A percentile compares a stretch with the other conserved stretches of the same genome.
Conservation (phyloP, 2,329 filamentous ascomycete species). For the Botrytis galanthina region DNA sequence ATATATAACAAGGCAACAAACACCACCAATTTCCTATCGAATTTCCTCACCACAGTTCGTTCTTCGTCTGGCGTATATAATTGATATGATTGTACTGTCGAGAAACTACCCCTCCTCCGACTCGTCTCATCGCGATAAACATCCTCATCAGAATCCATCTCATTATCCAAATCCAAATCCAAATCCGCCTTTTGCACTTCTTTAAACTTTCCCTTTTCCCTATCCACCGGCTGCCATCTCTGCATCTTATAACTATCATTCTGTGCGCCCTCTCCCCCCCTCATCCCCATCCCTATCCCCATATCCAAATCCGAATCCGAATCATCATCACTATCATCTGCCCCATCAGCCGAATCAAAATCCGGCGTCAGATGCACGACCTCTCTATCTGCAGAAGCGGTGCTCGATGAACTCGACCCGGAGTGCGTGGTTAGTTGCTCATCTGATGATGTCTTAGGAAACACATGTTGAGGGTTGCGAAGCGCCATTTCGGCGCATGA, state of each 20-base stretch:
- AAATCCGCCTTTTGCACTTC: not conserved
- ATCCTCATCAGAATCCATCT: constrained; percentile 6
- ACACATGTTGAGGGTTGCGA: not conserved
- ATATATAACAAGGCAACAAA: constrained; percentile 83
- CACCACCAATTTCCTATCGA: constrained; percentile 73
- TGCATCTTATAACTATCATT: constrained; percentile 31
- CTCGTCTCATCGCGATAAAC: constrained; percentile 18
- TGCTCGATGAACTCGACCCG: not conserved
- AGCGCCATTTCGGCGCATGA: constrained; percentile 2
- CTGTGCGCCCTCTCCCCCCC: not conserved
- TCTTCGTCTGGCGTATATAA: constrained; percentile 70
- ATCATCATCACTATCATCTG: constrained; percentile 18
- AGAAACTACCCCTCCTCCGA: constrained; percentile 33
- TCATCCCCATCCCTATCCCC: constrained; percentile 22
- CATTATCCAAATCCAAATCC: not conserved
- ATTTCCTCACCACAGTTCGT: constrained; percentile 64
- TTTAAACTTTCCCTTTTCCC: constrained; percentile 21
- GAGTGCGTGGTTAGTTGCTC: not conserved
- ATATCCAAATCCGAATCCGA: not conserved
- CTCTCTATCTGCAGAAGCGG: not conserved
- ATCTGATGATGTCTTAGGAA: constrained; percentile 5
- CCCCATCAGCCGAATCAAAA: constrained; percentile 33
- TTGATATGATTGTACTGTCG: constrained; percentile 45
- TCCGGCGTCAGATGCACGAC: constrained; percentile 32
- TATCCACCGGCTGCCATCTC: constrained; percentile 5